Base-by-base conservation (phyloP, 768 basidiomycete genomes). In the Pilatotrama ljubarskyi region DNA sequence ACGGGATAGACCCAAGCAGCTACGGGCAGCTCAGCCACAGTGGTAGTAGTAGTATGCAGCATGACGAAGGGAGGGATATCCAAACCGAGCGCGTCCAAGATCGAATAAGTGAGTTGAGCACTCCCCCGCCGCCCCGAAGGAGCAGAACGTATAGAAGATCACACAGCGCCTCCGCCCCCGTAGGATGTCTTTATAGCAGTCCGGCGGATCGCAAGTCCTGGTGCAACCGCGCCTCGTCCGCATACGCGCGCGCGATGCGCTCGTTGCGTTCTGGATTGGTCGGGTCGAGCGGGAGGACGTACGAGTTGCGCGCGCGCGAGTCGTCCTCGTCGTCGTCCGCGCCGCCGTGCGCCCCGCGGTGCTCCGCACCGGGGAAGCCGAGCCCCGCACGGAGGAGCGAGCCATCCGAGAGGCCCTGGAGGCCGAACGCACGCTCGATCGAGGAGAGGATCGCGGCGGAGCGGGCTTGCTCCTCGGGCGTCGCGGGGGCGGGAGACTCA, bases 141-240 rank as follows among this genome's bases (percentile, higher is more conserved):
- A 49, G 58, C 53, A 49, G 38, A 55, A 32, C 46, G 58, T 65
- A 61, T 61, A 51, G 49, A 61, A 55, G 29, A n/a, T n/a, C 20
- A 32, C 20, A n/a, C 10, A 20, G 18, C 36, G 14, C 35, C 41
- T 55, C 20, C 25, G 22, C 22, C 18, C 9, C 37, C n/a, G n/a
- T n/a, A n/a, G n/a, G n/a, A n/a, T 32, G 22, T 47, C 20, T 14
- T 70, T 71, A 90, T 36, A 91, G 64, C 52, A 91, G 74, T 42
- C 88, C 88, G 10, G 87, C 88, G 40, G 77, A 79, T 61, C 86
- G 79, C 63, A 91, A 73, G 65, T 85, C 84, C 3, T 77, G 75
- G 58, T 84, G 82, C 61, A 90, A 71, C 55, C 82, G 77, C 54
- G 78, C 78, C 56, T 91, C 88, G 49, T 79, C 79, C 60, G 72